Evolutionary conservation across 169 alveolate genomes (phyloP), one percentile per base, ranked within the genome.

Genomic region (Plasmodium yoelii): DNA sequence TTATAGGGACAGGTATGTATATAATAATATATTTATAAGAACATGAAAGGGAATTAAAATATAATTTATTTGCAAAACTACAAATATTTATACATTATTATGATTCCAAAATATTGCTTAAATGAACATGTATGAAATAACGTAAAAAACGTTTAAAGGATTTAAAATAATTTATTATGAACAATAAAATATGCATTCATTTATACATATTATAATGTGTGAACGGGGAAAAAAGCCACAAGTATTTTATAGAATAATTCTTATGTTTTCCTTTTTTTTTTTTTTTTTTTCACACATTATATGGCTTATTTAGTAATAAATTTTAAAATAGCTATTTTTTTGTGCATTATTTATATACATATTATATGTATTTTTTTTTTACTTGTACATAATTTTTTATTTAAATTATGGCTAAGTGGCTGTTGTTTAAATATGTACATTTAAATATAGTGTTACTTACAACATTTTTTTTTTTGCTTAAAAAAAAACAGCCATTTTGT

Each of bases 371-470:
- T 34, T 34, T 10, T 53, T 69, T 75, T 67, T 55, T 42, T 55
- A 75, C 63, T 19, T 63, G 49, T 75, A 44, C 47, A 19, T 74
- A 13, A 42, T 18, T 18, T 49, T 63, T 15, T 49, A 75, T n/a
- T 47, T n/a, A 12, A 51, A 69, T 55, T 55, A 59, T 26, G 53
- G 77, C 22, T 53, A 55, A 68, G 15, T 46, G 60, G 88, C 67
- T 63, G 88, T 22, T 75, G 75, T 49, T 65, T 47, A 63, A 7
- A 75, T 75, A 75, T 61, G 88, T 75, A 75, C 88, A 34, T 56
- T 3, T 34, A 64, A 47, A 63, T 56, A 56, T 63, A 75, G 59
- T 34, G 88, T 75, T 74, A n/a, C 51, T 75, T 63, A 63, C 73
- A 75, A 44, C 51, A 56, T 63, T 49, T 61, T 75, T 39, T 34